Conservation (phyloP, 768 basidiomycete genomes). For the Candolleomyces eurysporus region DNA sequence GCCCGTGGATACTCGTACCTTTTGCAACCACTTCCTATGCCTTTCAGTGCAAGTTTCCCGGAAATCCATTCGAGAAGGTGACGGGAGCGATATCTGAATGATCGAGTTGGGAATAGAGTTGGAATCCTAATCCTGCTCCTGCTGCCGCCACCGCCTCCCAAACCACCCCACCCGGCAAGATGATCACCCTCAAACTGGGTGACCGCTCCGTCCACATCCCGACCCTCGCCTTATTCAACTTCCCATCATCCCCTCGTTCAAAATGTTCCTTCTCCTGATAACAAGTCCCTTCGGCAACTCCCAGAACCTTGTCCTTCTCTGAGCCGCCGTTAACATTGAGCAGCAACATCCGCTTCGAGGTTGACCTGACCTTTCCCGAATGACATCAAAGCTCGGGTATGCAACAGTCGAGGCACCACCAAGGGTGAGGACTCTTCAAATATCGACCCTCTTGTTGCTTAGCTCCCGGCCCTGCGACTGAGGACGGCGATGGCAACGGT, state of each 20-base stretch:
- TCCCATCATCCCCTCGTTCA: neutral
- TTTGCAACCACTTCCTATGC: no score
- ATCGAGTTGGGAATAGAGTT: no score
- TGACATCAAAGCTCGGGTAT: neutral
- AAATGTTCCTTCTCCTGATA: neutral
- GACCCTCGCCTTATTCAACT: slow-evolving; percentile 6
- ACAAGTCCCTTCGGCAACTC: no score
- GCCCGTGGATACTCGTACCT: no score
- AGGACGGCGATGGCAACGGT: neutral
- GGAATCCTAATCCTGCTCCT: neutral
- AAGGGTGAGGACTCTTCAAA: neutral
- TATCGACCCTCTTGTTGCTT: neutral
- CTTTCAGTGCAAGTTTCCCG: no score
- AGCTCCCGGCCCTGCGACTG: neutral
- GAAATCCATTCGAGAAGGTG: no score
- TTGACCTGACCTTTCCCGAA: neutral
- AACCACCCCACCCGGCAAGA: slow-evolving; percentile 6
- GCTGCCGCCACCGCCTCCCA: neutral
- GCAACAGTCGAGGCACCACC: neutral
- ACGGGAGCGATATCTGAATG: no score
- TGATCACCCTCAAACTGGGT: slow-evolving; percentile 3
- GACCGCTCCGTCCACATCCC: slow-evolving; percentile 13
- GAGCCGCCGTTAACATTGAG: no score
- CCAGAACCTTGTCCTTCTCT: no score
- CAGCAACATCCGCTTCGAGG: neutral